phyloP scores from a whole-genome alignment of 495 filamentous ascomycete genomes.

The Mycothermus thermophilus region DNA sequence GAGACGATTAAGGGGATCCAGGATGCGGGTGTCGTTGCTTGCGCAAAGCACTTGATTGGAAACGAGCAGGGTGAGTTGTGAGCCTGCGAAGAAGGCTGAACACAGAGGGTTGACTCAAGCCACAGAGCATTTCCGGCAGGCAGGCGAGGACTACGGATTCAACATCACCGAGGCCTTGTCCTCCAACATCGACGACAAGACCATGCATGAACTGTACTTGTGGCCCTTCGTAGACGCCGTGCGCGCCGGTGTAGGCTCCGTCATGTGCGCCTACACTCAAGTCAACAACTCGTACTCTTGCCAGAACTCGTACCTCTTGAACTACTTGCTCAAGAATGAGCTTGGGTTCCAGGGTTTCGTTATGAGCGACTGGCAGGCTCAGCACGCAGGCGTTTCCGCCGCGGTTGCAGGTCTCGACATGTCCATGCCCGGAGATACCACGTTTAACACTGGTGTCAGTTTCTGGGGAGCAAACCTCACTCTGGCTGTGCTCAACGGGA shows the following conservation, averaged over 20 bases:
- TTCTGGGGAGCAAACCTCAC: conserved; percentile 84
- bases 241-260: conserved; percentile 52
- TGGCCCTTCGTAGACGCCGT: conserved; percentile 44
- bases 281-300: conserved; percentile 80
- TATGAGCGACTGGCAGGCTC: conserved; percentile 82
- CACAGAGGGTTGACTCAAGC: no score
- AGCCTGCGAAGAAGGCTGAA: no score
- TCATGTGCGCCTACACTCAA: conserved; percentile 95
- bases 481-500: conserved; percentile 75
- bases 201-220: conserved; percentile 88
- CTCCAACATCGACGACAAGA: conserved; percentile 82
- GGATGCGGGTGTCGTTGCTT: conserved; percentile 66
- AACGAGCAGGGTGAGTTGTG: conserved; percentile 45
- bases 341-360: conserved; percentile 91
- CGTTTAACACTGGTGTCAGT: conserved; percentile 54
- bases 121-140: conserved; percentile 70
- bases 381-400: conserved; percentile 65
- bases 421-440: conserved; percentile 84
- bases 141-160: conserved; percentile 49
- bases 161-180: conserved; percentile 53
- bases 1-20: conserved; percentile 73
- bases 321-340: conserved; percentile 79
- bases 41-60: conserved; percentile 67
- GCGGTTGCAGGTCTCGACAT: conserved; percentile 84
- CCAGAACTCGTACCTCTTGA: conserved; percentile 67